phyloP scores from a whole-genome alignment of 164 flowering plant species.

The Paratinospora sagittata region DNA sequence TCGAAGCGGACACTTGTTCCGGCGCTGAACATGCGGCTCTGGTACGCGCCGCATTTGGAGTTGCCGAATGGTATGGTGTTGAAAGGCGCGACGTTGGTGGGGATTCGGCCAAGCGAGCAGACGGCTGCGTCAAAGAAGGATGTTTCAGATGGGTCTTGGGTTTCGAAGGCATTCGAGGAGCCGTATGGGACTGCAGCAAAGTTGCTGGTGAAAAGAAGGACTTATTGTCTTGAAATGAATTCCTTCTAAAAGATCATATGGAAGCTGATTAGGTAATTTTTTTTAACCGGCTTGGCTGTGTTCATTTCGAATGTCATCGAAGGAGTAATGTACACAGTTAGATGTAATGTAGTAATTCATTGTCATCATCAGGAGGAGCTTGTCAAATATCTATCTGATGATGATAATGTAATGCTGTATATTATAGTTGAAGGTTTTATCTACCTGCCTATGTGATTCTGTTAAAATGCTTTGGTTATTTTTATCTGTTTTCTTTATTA shows the following conservation, averaged over 20 bases:
- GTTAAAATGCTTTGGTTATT: neutral
- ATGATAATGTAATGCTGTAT: neutral
- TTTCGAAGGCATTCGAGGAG: conserved; percentile 26
- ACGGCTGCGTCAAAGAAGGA: conserved; percentile 41
- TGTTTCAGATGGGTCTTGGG: conserved; percentile 33
- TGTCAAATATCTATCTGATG: neutral
- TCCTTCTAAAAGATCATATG: conserved; percentile 1
- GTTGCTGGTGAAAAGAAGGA: conserved; percentile 30
- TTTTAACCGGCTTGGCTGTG: neutral
- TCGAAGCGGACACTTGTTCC: conserved; percentile 87
- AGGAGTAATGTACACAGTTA: neutral
- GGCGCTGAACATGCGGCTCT: conserved; percentile 75
- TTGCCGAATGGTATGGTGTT: conserved; percentile 63
- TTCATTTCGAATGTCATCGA: neutral
- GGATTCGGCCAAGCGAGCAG: conserved; percentile 79
- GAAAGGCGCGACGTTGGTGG: conserved; percentile 89
- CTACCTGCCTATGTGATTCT: neutral
- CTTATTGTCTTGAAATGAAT: conserved; percentile 21
- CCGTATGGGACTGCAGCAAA: conserved; percentile 30
- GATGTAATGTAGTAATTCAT: neutral
- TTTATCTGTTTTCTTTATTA: neutral
- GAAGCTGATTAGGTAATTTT: conserved; percentile 1
- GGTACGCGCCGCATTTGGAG: conserved; percentile 81
- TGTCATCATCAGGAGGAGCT: neutral
- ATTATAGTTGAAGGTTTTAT: neutral